Conservation (phyloP, 768 basidiomycete genomes). For the Termitomyces sp. region DNA sequence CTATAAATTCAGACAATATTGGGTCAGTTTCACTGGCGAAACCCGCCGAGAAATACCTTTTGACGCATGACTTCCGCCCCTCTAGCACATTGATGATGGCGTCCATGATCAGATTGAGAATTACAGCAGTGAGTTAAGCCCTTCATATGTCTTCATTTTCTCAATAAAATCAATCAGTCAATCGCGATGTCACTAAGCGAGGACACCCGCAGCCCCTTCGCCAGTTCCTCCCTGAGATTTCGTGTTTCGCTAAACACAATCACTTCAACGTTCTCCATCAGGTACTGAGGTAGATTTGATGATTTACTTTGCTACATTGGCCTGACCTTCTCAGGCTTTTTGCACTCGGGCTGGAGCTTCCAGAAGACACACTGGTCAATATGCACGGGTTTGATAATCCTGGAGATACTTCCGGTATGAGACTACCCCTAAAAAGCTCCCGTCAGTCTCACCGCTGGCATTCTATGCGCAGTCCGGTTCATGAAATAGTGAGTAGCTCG, state of each 20-base stretch:
- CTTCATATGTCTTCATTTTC: not conserved
- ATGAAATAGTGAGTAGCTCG: constrained; percentile 38
- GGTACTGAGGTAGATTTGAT: constrained; percentile 24
- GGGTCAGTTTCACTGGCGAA: not conserved
- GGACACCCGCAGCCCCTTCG: constrained; percentile 28
- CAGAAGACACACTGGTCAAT: constrained; percentile 38
- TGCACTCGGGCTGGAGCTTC: constrained; percentile 38
- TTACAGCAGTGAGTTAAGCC: constrained; percentile 45
- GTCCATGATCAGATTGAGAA: constrained; percentile 58
- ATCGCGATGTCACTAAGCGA: constrained; percentile 25
- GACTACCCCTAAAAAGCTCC: not conserved
- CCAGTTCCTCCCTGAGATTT: constrained; percentile 29
- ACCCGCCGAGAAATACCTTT: not conserved
- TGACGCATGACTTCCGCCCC: not conserved
- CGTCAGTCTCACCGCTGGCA: not conserved
- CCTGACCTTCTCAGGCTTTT: constrained; percentile 18
- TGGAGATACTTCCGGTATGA: constrained; percentile 30
- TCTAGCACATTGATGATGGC: constrained; percentile 54
- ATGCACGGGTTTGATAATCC: constrained; percentile 29
- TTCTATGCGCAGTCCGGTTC: constrained; percentile 27
- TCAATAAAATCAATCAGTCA: constrained; percentile 18
- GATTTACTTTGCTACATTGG: not conserved
- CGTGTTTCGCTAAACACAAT: constrained; percentile 28
- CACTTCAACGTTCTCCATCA: constrained; percentile 31
- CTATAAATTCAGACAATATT: constrained; percentile 7